A percentile compares a stretch with the other conserved stretches of the same genome.
These are phyloP conservation scores for Aristolochia californica DNA, from an alignment of 164 flowering plant genomes.

Conservation along the genomic window DNA sequence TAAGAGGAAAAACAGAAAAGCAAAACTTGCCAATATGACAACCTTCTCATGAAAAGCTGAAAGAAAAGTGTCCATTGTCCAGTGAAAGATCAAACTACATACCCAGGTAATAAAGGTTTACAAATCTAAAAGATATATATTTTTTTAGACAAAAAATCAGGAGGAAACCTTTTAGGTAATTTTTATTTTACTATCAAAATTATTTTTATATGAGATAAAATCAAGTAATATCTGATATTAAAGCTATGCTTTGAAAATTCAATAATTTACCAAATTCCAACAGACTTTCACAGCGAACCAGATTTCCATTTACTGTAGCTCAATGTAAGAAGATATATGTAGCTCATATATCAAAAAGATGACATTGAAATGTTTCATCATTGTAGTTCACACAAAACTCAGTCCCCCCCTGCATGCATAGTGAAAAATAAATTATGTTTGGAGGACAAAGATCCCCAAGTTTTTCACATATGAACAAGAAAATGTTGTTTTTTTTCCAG, in stretches of 20 bases:
- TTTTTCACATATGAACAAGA: not conserved
- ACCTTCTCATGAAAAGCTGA: too few relatives aligned
- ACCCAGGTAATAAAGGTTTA: not conserved
- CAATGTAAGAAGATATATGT: not conserved
- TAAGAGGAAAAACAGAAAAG: too few relatives aligned
- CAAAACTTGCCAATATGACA: too few relatives aligned
- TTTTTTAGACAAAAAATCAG: not conserved
- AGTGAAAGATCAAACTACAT: not conserved
- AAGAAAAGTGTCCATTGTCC: too few relatives aligned
- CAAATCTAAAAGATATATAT: not conserved
- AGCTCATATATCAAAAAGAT: not conserved
- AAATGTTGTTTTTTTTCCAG: too few relatives aligned
- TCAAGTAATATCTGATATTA: not conserved
- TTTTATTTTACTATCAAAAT: not conserved
- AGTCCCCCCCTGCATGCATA: not conserved
- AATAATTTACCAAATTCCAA: not conserved
- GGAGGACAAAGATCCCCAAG: conserved; percentile 1
- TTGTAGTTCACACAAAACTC: conserved; percentile 1
- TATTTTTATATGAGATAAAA: not conserved
- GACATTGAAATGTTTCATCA: conserved; percentile 1
- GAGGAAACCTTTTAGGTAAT: not conserved
- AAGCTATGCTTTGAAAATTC: not conserved
- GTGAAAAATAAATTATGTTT: conserved; percentile 1
- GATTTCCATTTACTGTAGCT: conserved; percentile 1
- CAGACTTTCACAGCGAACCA: not conserved